Percentiles rank a stretch among this genome's conserved stretches.
Evolutionary conservation across 2,329 filamentous ascomycete species (phyloP).

Genomic region (Pseudofabraea citricarpa): DNA sequence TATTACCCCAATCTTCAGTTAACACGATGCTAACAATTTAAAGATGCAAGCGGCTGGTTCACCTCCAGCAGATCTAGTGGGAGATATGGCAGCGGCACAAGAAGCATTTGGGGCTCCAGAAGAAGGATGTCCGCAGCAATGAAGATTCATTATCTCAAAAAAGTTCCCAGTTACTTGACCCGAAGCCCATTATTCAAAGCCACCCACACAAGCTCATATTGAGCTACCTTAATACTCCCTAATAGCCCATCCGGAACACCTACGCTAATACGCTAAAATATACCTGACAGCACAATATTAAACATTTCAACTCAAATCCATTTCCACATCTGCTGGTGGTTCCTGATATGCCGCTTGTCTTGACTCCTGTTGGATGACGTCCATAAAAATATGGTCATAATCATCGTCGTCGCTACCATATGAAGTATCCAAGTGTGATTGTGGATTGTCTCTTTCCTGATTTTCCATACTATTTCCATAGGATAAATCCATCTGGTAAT

Average conservation of each 20-base stretch:
- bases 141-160: constrained; percentile 20
- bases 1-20: constrained; percentile 5
- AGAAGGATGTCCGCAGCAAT: constrained; percentile 60
- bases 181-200: no score
- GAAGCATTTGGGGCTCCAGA: constrained; percentile 60
- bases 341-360: constrained; percentile 19
- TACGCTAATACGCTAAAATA: no score
- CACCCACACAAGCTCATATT: constrained; percentile 5
- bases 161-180: constrained; percentile 2
- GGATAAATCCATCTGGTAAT: constrained; percentile 6
- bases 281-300: no score
- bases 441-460: constrained; percentile 2
- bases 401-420: constrained; percentile 48
- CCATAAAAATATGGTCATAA: constrained; percentile 62
- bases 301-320: constrained; percentile 4
- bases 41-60: constrained; percentile 97
- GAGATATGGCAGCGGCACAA: constrained; percentile 80
- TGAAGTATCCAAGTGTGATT: constrained; percentile 2
- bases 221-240: not conserved
- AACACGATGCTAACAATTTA: constrained; percentile 15
- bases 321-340: constrained; percentile 18
- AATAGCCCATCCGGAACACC: constrained; percentile 15
- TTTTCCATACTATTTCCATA: constrained; percentile 7
- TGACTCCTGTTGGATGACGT: constrained; percentile 48
- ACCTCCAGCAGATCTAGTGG: constrained; percentile 85